Evolutionary conservation across 768 basidiomycete species (phyloP), one percentile per base, ranked within the genome.

Genomic region (Boletus tylopilopsis): DNA sequence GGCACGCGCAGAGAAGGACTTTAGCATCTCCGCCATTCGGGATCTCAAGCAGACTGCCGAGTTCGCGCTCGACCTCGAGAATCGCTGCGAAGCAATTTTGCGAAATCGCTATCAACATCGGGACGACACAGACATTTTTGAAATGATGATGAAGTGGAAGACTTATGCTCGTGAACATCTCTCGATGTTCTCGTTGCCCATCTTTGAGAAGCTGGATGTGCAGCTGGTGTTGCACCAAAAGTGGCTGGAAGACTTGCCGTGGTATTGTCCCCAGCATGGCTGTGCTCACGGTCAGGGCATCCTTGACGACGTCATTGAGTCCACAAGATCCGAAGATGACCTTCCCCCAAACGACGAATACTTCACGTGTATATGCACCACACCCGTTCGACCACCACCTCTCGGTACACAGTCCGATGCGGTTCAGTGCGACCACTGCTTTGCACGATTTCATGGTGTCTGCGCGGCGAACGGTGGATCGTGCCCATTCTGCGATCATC

Each of bases 381-480:
- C 69, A 11, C 80, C 90, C 9, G 90, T 93, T 36, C 81, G 82
- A 21, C 90, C 89, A 7, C 89, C 89, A n/a, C 82, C 82, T 4
- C 81, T 80, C 5, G 88, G 88, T 12, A 71, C 74, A 19, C 73
- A 78, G 24, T 90, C 90, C 0, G 89, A 91, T 62, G 90, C 90
- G 1, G 90, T 93, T 15, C 90, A 93, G 64, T 93, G 90, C 63
- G 90, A 93, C 62, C 89, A 92, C 58, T 93, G 90, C 54, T 88
- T 79, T 64, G 90, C 90, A 41, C 75, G 89, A 42, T 93, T 93
- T 69, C 90, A 93, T 53, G 89, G 88, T 5, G 76, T 82, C 42
- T 92, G 90, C 58, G 90, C 89, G 11, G 84, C 84, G 56, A 88
- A 86, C 55, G 90, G 90, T n/a, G 90, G 90, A 30, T 93, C 90